These are phyloP conservation scores for Cicer arietinum DNA, from an alignment of 306 rosid species.

Conservation along the genomic window DNA sequence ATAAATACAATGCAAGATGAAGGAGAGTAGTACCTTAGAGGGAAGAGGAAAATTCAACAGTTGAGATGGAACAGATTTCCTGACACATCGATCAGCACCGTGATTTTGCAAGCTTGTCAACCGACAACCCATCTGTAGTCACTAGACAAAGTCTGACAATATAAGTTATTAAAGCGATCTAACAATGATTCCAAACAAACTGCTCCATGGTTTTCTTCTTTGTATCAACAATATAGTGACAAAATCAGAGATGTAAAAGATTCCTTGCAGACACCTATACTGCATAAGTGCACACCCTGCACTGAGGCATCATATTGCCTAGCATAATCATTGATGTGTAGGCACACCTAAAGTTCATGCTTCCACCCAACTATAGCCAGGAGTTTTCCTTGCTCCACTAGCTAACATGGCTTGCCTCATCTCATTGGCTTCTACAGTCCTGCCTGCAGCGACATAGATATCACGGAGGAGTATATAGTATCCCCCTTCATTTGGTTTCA, in stretches of 20 bases:
- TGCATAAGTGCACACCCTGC: conserved; percentile 20
- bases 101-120: background rate
- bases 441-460: conserved; percentile 61
- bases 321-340: background rate
- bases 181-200: background rate
- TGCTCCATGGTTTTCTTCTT: conserved; percentile 7
- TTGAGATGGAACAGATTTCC: background rate
- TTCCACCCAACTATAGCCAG: conserved; percentile 61
- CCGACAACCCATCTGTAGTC: background rate
- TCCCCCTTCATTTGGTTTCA: conserved; percentile 70
- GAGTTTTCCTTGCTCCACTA: conserved; percentile 58
- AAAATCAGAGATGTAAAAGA: conserved; percentile 4
- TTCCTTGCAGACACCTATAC: conserved; percentile 11
- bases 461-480: conserved; percentile 65
- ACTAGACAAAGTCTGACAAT: background rate
- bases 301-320: conserved; percentile 3
- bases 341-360: conserved; percentile 35
- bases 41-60: conserved; percentile 1
- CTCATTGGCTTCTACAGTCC: conserved; percentile 57
- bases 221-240: background rate
- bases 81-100: background rate
- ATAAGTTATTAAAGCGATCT: background rate
- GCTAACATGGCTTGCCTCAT: conserved; percentile 52
- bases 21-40: conserved; percentile 11
- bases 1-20: conserved; percentile 14